Percentiles rank a stretch among this genome's conserved stretches.
phyloP scores from a whole-genome alignment of 73 alveolate genomes.

The Symbiodinium pilosum region DNA sequence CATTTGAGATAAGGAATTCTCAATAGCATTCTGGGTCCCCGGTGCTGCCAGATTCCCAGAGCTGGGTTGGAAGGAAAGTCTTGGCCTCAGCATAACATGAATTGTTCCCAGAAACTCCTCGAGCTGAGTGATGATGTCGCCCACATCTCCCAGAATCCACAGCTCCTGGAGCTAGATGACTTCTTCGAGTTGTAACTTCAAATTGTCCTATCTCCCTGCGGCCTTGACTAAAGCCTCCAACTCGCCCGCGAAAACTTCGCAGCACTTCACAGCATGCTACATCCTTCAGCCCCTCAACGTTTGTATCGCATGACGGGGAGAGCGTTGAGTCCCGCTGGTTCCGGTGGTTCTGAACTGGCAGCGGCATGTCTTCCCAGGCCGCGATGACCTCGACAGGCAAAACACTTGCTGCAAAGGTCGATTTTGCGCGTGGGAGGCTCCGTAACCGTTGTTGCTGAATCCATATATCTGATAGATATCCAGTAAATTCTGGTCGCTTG shows the following conservation, averaged over 20 bases:
- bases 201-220: no score
- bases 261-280: not conserved
- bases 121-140: constrained; percentile 90
- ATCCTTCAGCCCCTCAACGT: no score
- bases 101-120: not conserved
- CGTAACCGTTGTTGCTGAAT: not conserved
- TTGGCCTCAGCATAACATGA: no score
- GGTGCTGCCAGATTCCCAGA: no score
- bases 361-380: constrained; percentile 57
- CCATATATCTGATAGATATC: no score
- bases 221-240: not conserved
- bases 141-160: constrained; percentile 75
- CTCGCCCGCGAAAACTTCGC: not conserved
- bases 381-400: constrained; percentile 23
- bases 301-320: no score
- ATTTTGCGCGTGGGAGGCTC: no score
- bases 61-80: no score
- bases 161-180: constrained; percentile 16
- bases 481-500: no score
- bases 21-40: no score
- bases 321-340: constrained; percentile 17
- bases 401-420: not conserved
- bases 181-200: not conserved
- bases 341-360: constrained; percentile 87
- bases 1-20: no score